Base-by-base conservation (phyloP, 768 basidiomycete species). In the Leucocoprinus sp. region DNA sequence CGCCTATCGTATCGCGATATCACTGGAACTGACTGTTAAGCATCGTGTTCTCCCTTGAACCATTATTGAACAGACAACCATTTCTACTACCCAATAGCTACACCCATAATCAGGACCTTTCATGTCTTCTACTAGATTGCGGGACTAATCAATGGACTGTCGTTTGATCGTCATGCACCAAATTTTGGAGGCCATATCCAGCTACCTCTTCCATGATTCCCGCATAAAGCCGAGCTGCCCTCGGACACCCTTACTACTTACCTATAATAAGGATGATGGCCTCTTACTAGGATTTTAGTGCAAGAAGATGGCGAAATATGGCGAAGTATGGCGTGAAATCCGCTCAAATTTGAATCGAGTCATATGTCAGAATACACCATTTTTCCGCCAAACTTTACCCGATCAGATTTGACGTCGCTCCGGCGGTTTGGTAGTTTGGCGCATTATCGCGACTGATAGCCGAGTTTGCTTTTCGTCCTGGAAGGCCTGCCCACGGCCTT, bases 191-290 rank as follows among this genome's bases (percentile, higher is more conserved):
- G 22, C 22, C 33, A 23, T 7, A 23, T 35, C n/a, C 18, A 35
- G n/a, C 19, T 3, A 17, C 36, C 8, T 3, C 43, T 14, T 37
- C 14, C 31, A 11, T 14, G n/a, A 31, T 7, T 14, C 35, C 35
- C 8, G 23, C 35, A 15, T 8, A 17, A n/a, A n/a, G n/a, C n/a
- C 31, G 34, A 12, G 11, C 35, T 44, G 9, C 43, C 43, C 43
- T 44, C 43, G 22, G 43, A 44, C 43, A 44, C 43, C 23, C 35
- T 28, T 36, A 8, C 27, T 28, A 28, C 12, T 28, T n/a, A n/a
- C 27, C 6, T 28, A 28, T 28, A 28, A 12, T 28, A 5, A 7
- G 31, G 4, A 11, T n/a, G n/a, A 31, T 12, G 9, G 31, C n/a
- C 31, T 5, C 2, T 9, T 17, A 3, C 11, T 12, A 8, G 7